Conservation (phyloP, 2,329 filamentous ascomycete species). For the Cytospora chrysosperma region DNA sequence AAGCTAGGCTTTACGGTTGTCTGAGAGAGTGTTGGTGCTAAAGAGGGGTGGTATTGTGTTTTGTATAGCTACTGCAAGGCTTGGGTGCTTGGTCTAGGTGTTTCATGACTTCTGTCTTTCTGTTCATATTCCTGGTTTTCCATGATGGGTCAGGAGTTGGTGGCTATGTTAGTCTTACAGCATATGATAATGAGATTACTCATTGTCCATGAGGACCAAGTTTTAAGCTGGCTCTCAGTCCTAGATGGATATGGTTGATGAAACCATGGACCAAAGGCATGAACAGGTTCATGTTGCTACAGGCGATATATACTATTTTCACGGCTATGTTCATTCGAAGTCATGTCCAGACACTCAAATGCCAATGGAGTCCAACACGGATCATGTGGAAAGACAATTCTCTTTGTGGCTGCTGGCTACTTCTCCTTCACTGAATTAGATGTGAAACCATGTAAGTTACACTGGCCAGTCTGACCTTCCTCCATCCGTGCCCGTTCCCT, state of each 20-base stretch:
- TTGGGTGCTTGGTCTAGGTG: background rate
- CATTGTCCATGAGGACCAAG: background rate
- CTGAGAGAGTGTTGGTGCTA: conserved; percentile 3
- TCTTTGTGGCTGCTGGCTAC: conserved; percentile 18
- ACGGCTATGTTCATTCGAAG: no score
- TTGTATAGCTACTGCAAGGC: background rate
- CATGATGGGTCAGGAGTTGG: background rate
- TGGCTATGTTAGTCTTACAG: background rate
- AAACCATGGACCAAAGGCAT: no score
- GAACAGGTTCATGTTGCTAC: no score
- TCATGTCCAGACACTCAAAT: conserved; percentile 1
- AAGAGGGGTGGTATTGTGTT: background rate
- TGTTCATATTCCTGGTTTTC: background rate
- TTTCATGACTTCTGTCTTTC: background rate
- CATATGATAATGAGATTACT: background rate
- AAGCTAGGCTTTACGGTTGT: conserved; percentile 54
- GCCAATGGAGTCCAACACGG: background rate
- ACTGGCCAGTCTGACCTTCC: background rate
- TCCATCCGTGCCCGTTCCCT: background rate
- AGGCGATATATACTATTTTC: no score
- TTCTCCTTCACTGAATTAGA: conserved; percentile 18
- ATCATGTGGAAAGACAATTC: conserved; percentile 2
- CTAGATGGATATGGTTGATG: no score
- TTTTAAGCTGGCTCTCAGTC: no score
- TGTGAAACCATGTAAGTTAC: conserved; percentile 15